Evolutionary conservation across 2,329 filamentous ascomycete genomes (phyloP), one percentile per base, ranked within the genome.

Genomic region (Aspergillus arachidicola): DNA sequence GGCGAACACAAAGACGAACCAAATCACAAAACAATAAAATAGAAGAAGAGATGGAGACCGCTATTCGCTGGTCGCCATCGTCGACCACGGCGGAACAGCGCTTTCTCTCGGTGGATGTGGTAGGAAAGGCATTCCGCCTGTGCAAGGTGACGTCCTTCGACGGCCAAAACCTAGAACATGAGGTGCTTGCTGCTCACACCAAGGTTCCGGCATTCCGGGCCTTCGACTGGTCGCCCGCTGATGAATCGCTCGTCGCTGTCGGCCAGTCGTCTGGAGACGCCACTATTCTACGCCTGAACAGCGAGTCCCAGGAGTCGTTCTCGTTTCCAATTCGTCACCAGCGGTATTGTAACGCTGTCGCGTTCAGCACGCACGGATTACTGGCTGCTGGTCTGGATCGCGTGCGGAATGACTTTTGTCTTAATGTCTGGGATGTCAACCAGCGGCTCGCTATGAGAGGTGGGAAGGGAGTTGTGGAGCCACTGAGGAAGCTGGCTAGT

Each of bases 371-470:
- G 41, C 77, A 81, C 66, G 84, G 85, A 34, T 79, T 86, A 60
- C 77, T 90, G 54, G 87, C 87, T 2, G 85, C 86, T 4, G 87
- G 86, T 2, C 75, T 89, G 59, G 87, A 89, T 70, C 82, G 86
- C 66, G 86, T 88, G 48, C 82, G 87, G 11, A 89, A 87, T 57
- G 87, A 89, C 75, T 85, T 87, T 60, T 89, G 86, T 69, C 75
- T 90, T 65, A 89, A 89, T 68, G 84, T 89, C 41, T 89, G 87
- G 80, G 87, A 90, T 76, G 80, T 87, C 55, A 84, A 83, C 64
- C 82, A 79, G 70, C 77, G 79, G 53, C 77, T 79, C 63, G 77
- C 61, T 66, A 76, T 70, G 72, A 77, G 63, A 68, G 72, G 70
- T 19, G 66, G 68, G 30, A 75, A 73, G 62, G 74, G 75, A 9